Evolutionary conservation across 306 rosid genomes (phyloP).

Genomic region (Pyrus pyrifolia): DNA sequence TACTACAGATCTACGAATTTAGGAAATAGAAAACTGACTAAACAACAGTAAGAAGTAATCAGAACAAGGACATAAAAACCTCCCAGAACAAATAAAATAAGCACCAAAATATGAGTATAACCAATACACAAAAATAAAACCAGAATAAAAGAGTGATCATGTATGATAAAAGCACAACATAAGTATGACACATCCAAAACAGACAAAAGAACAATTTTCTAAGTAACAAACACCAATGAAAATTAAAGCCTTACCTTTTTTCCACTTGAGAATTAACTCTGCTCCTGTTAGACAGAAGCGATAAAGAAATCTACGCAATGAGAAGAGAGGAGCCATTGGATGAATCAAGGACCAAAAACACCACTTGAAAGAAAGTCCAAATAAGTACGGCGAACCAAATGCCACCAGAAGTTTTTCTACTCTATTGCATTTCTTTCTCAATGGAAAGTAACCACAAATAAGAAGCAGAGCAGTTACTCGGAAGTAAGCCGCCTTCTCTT

Average conservation of each 20-base stretch:
- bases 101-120: neutral
- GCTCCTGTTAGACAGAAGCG: conserved; percentile 36
- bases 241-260: conserved; percentile 41
- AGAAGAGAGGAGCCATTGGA: conserved; percentile 31
- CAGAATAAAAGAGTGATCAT: neutral
- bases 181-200: neutral
- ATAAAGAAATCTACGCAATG: conserved; percentile 24
- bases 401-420: conserved; percentile 4
- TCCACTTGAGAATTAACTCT: conserved; percentile 17
- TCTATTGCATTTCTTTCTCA: conserved; percentile 21
- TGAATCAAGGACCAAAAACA: conserved; percentile 39
- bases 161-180: neutral
- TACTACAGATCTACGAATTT: neutral
- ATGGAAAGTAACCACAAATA: conserved; percentile 20
- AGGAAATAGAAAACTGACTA: neutral
- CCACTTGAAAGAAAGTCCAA: conserved; percentile 31
- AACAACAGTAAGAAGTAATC: neutral
- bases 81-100: neutral
- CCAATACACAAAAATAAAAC: neutral
- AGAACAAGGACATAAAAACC: neutral
- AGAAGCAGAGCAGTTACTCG: conserved; percentile 40
- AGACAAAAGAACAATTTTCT: neutral
- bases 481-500: conserved; percentile 87
- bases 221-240: neutral
- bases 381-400: conserved; percentile 30